These are phyloP conservation scores for Fusarium sp. DNA, from an alignment of 2,329 filamentous ascomycete species.

Conservation along the genomic window DNA sequence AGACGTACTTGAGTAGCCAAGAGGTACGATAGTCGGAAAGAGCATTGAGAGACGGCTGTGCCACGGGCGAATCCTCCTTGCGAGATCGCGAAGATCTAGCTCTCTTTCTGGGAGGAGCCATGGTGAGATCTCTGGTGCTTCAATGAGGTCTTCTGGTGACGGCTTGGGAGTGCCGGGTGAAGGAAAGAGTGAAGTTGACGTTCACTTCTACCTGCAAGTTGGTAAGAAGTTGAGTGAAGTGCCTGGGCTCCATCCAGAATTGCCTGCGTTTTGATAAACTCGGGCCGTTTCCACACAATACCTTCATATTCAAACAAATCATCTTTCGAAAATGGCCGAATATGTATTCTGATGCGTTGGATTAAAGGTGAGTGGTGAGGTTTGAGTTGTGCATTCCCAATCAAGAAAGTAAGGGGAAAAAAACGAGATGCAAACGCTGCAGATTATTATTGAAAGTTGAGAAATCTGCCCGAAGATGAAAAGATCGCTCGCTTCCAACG, in stretches of 20 bases:
- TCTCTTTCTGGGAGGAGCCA: conserved; percentile 35
- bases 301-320: not conserved
- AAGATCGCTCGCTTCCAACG: conserved; percentile 13
- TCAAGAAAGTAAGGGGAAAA: not conserved
- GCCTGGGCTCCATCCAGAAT: not conserved
- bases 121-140: not conserved
- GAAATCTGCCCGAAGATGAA: not conserved
- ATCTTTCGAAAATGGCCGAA: not conserved
- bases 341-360: not conserved
- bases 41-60: conserved; percentile 37
- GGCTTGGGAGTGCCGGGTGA: not conserved
- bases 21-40: conserved; percentile 48
- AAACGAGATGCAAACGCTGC: conserved; percentile 2
- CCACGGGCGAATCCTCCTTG: conserved; percentile 29
- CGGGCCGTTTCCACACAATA: not conserved
- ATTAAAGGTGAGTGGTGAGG: not conserved
- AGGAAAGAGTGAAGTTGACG: not conserved
- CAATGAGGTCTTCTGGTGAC: not conserved
- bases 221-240: not conserved
- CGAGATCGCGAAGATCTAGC: conserved; percentile 24
- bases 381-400: not conserved
- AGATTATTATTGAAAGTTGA: not conserved
- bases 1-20: conserved; percentile 50
- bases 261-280: not conserved
- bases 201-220: not conserved